phyloP scores from a whole-genome alignment of 176 grass and related monocot genomes.

The Pontederia paniculata region DNA sequence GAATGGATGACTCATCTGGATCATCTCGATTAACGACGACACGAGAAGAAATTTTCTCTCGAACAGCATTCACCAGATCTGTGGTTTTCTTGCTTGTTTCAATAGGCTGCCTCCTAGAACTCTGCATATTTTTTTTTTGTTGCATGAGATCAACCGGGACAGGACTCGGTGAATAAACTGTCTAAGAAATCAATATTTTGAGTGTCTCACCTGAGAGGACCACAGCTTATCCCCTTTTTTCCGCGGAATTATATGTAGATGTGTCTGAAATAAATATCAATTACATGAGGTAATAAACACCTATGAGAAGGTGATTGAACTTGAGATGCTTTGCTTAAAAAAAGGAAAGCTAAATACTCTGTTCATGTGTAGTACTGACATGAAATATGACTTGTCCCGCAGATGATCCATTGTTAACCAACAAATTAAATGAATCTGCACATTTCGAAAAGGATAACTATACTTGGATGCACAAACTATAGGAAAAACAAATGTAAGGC shows the following conservation, averaged over 20 bases:
- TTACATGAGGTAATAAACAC: constrained; percentile 13
- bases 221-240: constrained; percentile 57
- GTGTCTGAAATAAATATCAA: constrained; percentile 45
- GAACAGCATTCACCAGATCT: constrained; percentile 49
- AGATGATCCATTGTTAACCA: constrained; percentile 66
- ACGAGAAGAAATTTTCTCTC: constrained; percentile 28
- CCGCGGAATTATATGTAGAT: constrained; percentile 82
- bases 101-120: constrained; percentile 45
- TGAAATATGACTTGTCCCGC: constrained; percentile 81
- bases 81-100: constrained; percentile 34
- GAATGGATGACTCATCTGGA: too few species aligned
- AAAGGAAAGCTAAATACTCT: neutral
- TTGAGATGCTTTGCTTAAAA: neutral
- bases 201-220: constrained; percentile 50
- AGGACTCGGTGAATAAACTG: neutral
- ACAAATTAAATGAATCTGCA: constrained; percentile 79
- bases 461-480: neutral
- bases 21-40: too few species aligned
- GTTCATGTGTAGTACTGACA: constrained; percentile 29
- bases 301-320: neutral
- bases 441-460: neutral
- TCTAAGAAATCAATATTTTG: neutral
- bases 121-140: constrained; percentile 29
- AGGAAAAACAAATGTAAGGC: too few species aligned
- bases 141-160: neutral